phyloP scores from a whole-genome alignment of 208 protist species.

The Trypanosoma conorhini region DNA sequence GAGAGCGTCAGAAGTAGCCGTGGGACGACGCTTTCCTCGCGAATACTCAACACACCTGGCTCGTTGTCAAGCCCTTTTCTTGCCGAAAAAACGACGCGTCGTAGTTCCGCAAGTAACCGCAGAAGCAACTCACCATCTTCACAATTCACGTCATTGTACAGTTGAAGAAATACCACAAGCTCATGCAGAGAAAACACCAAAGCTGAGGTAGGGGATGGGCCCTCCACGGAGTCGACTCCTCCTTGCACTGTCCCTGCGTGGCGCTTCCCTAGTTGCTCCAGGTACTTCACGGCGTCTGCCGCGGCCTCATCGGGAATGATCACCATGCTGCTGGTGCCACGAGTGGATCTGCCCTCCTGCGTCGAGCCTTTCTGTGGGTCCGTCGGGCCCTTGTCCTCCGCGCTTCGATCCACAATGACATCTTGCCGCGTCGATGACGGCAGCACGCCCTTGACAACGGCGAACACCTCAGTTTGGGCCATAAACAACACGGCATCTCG shows the following conservation, averaged over 20 bases:
- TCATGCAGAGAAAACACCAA: conserved; percentile 39
- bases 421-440: neutral
- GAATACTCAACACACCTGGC: neutral
- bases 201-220: neutral
- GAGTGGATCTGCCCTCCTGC: neutral
- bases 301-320: conserved; percentile 23
- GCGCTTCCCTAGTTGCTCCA: conserved; percentile 7
- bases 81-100: conserved; percentile 34
- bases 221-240: neutral
- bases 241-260: neutral
- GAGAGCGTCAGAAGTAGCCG: conserved; percentile 57
- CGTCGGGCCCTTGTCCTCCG: neutral
- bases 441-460: conserved; percentile 15
- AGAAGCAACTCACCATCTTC: conserved; percentile 69
- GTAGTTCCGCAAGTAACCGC: conserved; percentile 55
- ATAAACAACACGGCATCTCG: neutral
- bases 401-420: neutral
- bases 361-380: neutral
- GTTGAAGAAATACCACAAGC: conserved; percentile 45
- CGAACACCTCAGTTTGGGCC: conserved; percentile 22
- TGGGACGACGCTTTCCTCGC: conserved; percentile 14
- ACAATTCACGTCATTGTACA: conserved; percentile 50
- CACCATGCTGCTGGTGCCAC: neutral
- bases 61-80: neutral
- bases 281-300: neutral